Evolutionary conservation across 345 rosid genomes (phyloP).

Genomic region (Corymbia maculata): DNA sequence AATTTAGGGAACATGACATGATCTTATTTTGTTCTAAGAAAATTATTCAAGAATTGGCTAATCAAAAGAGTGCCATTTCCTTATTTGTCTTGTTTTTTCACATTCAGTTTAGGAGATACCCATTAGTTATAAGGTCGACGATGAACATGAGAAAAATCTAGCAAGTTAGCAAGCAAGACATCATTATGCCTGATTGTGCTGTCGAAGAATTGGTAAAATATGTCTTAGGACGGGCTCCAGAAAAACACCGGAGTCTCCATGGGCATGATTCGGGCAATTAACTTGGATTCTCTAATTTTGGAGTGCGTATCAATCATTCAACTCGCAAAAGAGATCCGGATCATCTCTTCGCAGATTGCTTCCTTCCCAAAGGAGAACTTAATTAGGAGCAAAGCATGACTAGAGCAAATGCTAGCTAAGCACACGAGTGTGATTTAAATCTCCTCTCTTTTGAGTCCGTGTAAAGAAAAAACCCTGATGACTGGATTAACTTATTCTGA

Average conservation of each 20-base stretch:
- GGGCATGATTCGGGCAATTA: neutral
- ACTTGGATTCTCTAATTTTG: neutral
- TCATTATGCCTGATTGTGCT: rapidly evolving
- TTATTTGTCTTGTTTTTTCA: neutral
- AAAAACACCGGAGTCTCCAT: neutral
- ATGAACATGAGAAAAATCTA: neutral
- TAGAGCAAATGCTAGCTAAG: neutral
- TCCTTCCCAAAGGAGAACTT: neutral
- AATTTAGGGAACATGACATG: neutral
- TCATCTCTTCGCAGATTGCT: neutral
- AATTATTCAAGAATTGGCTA: neutral
- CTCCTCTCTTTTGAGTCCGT: neutral
- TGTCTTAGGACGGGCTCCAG: rapidly evolving
- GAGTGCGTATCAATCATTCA: neutral
- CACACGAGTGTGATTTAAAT: neutral
- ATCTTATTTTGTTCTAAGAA: neutral
- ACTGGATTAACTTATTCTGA: neutral
- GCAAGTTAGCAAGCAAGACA: neutral
- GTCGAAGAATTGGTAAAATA: neutral
- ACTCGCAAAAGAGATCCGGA: neutral
- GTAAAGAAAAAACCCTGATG: neutral
- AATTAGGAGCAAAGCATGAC: neutral
- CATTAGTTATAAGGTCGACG: rapidly evolving
- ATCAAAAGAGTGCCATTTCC: neutral
- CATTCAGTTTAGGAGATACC: neutral